Conservation (phyloP, 495 filamentous ascomycete species). For the Cercophora sp. region DNA sequence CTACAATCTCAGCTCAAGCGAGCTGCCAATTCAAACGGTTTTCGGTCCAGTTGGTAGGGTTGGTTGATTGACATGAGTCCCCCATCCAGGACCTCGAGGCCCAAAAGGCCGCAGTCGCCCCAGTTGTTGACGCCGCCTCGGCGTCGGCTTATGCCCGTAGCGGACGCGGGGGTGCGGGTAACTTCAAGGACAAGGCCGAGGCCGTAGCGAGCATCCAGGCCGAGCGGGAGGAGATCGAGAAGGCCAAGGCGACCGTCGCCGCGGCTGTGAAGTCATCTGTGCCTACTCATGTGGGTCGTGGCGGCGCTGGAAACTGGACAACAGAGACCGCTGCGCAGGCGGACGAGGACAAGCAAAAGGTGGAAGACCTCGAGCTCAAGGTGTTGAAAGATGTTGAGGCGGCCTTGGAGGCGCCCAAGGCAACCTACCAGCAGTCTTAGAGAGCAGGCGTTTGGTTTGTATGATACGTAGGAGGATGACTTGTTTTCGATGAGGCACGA, state of each 20-base stretch:
- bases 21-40: no score
- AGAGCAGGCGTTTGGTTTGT: conserved; percentile 13
- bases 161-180: conserved; percentile 60
- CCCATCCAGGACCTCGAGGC: conserved; percentile 41
- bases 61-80: no score
- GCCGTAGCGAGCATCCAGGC: conserved; percentile 22
- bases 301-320: conserved; percentile 57
- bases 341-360: conserved; percentile 27
- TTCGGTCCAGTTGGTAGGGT: no score
- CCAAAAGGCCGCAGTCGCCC: conserved; percentile 24
- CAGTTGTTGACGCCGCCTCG: conserved; percentile 10
- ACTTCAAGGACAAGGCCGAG: conserved; percentile 44
- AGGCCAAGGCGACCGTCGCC: conserved; percentile 21
- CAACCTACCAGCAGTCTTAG: conserved; percentile 28
- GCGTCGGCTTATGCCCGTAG: conserved; percentile 40
- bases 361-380: conserved; percentile 33
- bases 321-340: conserved; percentile 18
- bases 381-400: conserved; percentile 45
- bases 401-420: conserved; percentile 34
- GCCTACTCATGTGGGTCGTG: conserved; percentile 39
- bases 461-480: no score
- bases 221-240: conserved; percentile 20
- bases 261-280: conserved; percentile 19
- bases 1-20: no score
- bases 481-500: no score